Percentiles rank a stretch among this genome's conserved stretches.
Evolutionary conservation across 2,329 filamentous ascomycete species (phyloP).

Genomic region (Microdochium paspali): DNA sequence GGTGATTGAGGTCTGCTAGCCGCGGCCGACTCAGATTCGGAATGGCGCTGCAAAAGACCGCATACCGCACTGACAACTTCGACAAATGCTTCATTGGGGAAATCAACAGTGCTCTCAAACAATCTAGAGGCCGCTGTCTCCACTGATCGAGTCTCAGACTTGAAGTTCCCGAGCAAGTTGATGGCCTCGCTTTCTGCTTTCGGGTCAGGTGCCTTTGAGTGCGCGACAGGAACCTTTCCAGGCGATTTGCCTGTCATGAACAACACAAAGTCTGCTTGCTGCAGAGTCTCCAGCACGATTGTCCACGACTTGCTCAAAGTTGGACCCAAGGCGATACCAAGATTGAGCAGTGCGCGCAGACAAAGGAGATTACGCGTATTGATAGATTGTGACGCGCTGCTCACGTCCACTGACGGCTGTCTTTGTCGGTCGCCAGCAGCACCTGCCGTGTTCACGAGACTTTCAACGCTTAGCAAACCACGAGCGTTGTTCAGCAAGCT

Average conservation of each 20-base stretch:
- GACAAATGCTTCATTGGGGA: conserved; percentile 72
- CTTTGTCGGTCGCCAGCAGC: conserved; percentile 48
- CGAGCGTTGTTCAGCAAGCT: conserved; percentile 63
- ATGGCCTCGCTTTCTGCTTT: conserved; percentile 40
- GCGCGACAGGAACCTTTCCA: conserved; percentile 39
- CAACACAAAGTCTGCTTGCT: conserved; percentile 85
- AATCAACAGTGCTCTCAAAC: conserved; percentile 87
- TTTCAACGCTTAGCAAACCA: conserved; percentile 66
- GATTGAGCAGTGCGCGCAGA: conserved; percentile 80
- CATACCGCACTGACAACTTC: conserved; percentile 71
- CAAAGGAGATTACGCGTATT: conserved; percentile 88
- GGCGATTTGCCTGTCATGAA: conserved; percentile 51
- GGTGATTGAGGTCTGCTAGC: conserved; percentile 27
- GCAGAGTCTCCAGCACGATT: conserved; percentile 84
- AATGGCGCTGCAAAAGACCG: conserved; percentile 47
- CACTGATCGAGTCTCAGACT: conserved; percentile 75
- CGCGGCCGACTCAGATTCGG: conserved; percentile 16
- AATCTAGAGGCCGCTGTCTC: conserved; percentile 79
- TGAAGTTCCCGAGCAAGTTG: conserved; percentile 56
- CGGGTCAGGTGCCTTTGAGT: conserved; percentile 31
- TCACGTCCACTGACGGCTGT: conserved; percentile 47
- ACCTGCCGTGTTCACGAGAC: conserved; percentile 49
- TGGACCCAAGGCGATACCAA: conserved; percentile 88
- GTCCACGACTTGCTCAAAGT: conserved; percentile 79
- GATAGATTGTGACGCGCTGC: conserved; percentile 39